A percentile compares a stretch with the other conserved stretches of the same genome.
These are phyloP conservation scores for Blastomyces silverae DNA, from an alignment of 2,329 filamentous ascomycete genomes.

Conservation along the genomic window DNA sequence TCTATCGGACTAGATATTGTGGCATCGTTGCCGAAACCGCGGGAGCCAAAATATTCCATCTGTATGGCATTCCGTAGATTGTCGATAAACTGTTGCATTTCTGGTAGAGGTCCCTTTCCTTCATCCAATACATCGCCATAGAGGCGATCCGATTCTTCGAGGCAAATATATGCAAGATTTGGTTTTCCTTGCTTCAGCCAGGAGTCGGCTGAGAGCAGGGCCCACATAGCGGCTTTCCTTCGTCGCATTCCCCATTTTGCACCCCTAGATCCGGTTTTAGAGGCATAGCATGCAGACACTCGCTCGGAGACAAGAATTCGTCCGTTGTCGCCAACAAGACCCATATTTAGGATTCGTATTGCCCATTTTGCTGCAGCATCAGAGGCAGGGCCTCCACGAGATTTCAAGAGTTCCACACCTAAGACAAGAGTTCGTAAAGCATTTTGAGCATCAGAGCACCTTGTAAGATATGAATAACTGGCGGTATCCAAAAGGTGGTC, in stretches of 20 bases:
- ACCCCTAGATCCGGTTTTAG: slow-evolving; percentile 60
- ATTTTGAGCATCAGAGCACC: slow-evolving; percentile 71
- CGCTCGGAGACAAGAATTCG: slow-evolving; percentile 81
- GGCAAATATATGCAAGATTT: slow-evolving; percentile 68
- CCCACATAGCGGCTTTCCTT: slow-evolving; percentile 87
- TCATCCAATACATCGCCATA: slow-evolving; percentile 44
- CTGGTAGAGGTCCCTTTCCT: slow-evolving; percentile 43
- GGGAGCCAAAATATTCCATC: slow-evolving; percentile 40
- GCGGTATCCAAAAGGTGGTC: slow-evolving; percentile 85
- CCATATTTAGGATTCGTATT: slow-evolving; percentile 68
- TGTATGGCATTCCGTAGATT: slow-evolving; percentile 40
- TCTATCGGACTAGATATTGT: slow-evolving; percentile 29
- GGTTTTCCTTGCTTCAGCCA: slow-evolving; percentile 75
- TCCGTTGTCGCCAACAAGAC: slow-evolving; percentile 65
- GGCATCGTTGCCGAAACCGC: slow-evolving; percentile 31
- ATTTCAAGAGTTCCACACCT: slow-evolving; percentile 71
- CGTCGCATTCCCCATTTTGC: slow-evolving; percentile 63
- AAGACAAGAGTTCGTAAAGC: slow-evolving; percentile 71
- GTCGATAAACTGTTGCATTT: slow-evolving; percentile 46
- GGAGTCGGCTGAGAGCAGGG: slow-evolving; percentile 69
- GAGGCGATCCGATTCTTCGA: slow-evolving; percentile 59
- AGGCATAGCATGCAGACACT: slow-evolving; percentile 73
- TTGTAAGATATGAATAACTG: slow-evolving; percentile 83
- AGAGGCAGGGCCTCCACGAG: slow-evolving; percentile 69
- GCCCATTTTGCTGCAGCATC: slow-evolving; percentile 88